Conservation (phyloP, 2,329 filamentous ascomycete species). For the Lasiodiplodia hormozganensis region DNA sequence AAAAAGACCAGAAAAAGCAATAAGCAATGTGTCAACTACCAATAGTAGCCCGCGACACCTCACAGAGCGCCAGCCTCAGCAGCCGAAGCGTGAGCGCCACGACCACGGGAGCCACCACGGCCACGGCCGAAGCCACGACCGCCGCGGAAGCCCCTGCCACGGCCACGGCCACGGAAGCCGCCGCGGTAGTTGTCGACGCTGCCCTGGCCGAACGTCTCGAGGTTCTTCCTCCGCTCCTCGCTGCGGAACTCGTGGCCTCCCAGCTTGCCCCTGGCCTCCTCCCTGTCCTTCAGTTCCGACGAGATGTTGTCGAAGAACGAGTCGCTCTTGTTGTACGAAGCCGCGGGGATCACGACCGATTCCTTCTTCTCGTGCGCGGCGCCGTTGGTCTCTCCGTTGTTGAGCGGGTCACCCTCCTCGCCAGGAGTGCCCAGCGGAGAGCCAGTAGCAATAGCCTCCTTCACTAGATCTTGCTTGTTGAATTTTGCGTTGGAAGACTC, state of each 20-base stretch:
- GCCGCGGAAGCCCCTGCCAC: slow-evolving; percentile 63
- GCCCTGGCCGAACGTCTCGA: slow-evolving; percentile 97
- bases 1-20: not conserved
- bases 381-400: slow-evolving; percentile 42
- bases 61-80: slow-evolving; percentile 18
- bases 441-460: slow-evolving; percentile 83
- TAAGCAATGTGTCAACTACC: slow-evolving; percentile 9
- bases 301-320: slow-evolving; percentile 99
- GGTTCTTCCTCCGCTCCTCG: slow-evolving; percentile 89
- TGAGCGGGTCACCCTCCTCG: slow-evolving; percentile 46
- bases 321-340: slow-evolving; percentile 78
- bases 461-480: slow-evolving; percentile 84
- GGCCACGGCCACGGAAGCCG: slow-evolving; percentile 79
- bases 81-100: not conserved
- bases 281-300: slow-evolving; percentile 87
- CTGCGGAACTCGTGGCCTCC: slow-evolving; percentile 87
- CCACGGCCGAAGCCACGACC: slow-evolving; percentile 55
- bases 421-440: slow-evolving; percentile 62
- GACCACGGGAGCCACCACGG: slow-evolving; percentile 40
- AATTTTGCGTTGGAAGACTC: slow-evolving; percentile 85
- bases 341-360: slow-evolving; percentile 54
- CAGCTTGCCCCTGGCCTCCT: slow-evolving; percentile 71
- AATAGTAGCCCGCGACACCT: not conserved
- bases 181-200: slow-evolving; percentile 85
- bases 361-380: slow-evolving; percentile 46